Conservation (phyloP, 177 flowering plant genomes). For the Tripterygium wilfordii region DNA sequence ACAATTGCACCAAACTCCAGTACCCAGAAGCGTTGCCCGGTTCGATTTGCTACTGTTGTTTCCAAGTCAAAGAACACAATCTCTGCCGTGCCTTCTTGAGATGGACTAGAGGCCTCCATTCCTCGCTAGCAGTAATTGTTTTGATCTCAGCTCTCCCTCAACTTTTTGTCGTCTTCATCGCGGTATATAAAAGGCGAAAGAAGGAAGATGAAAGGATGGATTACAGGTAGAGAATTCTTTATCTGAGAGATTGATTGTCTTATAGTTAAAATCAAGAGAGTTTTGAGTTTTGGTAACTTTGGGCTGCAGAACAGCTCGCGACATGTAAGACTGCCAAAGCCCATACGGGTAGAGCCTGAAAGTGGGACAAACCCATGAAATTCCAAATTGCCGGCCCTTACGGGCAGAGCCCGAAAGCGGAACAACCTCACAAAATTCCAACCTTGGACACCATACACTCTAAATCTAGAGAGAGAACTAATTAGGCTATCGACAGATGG, state of each 20-base stretch:
- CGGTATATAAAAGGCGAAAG: slow-evolving; percentile 15
- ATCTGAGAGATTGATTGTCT: slow-evolving; percentile 44
- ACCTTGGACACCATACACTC: too few relatives aligned
- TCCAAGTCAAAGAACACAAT: slow-evolving; percentile 88
- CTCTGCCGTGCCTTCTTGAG: slow-evolving; percentile 21
- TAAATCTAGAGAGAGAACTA: too few relatives aligned
- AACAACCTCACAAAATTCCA: too few relatives aligned
- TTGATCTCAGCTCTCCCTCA: too few relatives aligned
- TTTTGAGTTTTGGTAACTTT: slow-evolving; percentile 17
- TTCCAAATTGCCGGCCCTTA: too few relatives aligned
- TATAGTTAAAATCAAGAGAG: slow-evolving; percentile 52
- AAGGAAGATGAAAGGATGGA: slow-evolving; percentile 8
- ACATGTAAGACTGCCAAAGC: slow-evolving; percentile 12
- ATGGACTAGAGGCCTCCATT: slow-evolving; percentile 15
- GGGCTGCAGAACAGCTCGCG: slow-evolving; percentile 15
- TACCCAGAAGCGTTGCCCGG: slow-evolving; percentile 55
- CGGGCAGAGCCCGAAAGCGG: too few relatives aligned
- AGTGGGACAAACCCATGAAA: too few relatives aligned
- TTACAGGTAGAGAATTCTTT: slow-evolving; percentile 31
- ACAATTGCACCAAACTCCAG: slow-evolving; percentile 89
- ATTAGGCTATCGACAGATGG: too few relatives aligned
- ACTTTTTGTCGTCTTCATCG: neutral
- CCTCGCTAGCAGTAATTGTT: neutral
- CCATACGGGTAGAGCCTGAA: too few relatives aligned
- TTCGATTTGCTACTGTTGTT: slow-evolving; percentile 62